Conservation (phyloP, 352 stramenopile species). For the Phytopythium delawarense region DNA sequence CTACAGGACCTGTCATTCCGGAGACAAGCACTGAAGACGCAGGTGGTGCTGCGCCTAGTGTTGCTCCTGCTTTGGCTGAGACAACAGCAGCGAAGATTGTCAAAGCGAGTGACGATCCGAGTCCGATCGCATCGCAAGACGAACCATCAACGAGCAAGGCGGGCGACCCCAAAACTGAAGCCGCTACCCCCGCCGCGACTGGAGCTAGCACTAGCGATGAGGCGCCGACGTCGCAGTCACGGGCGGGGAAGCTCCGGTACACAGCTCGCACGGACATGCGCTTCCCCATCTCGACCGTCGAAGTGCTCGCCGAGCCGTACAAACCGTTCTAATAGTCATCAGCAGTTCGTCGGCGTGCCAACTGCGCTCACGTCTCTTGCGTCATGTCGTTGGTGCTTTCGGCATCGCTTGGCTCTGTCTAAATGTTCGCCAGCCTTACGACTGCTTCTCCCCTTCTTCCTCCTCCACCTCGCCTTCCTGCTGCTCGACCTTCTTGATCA, state of each 20-base stretch:
- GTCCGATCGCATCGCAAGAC: neutral
- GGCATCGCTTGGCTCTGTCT: neutral
- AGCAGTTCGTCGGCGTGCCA: no score
- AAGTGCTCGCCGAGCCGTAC: slow-evolving; percentile 50
- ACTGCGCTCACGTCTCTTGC: no score
- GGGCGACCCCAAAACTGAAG: neutral
- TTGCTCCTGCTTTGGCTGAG: neutral
- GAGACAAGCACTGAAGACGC: neutral
- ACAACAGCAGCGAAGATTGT: neutral
- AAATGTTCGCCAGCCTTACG: neutral
- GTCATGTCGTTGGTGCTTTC: neutral
- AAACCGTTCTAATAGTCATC: neutral
- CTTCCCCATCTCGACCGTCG: slow-evolving; percentile 79
- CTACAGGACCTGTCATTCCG: neutral
- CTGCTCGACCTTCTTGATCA: slow-evolving; percentile 57
- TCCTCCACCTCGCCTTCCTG: neutral
- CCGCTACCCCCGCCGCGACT: neutral
- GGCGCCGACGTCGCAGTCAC: neutral
- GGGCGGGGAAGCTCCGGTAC: slow-evolving; percentile 33
- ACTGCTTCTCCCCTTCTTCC: slow-evolving; percentile 1
- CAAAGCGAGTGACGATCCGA: neutral
- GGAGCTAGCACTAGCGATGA: neutral
- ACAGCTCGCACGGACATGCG: slow-evolving; percentile 48
- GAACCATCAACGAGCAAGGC: neutral
- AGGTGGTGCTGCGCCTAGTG: neutral